These are phyloP conservation scores for Vitis riparia DNA, from an alignment of 164 flowering plant species.

Conservation along the genomic window DNA sequence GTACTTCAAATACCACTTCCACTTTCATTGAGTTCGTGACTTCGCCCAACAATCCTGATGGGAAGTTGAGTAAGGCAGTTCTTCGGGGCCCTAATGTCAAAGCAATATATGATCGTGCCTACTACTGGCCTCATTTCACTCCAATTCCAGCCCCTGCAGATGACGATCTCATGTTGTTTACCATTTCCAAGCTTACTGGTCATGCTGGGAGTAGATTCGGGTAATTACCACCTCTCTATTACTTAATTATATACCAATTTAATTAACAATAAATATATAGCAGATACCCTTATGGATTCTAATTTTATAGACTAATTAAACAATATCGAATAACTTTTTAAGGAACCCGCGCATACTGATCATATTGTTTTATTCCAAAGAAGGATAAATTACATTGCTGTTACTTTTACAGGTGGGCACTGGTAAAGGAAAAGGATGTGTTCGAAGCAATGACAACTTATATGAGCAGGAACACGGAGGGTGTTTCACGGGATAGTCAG, in stretches of 20 bases:
- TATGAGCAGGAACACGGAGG: slow-evolving; percentile 28
- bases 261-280: too few species aligned
- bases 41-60: slow-evolving; percentile 85
- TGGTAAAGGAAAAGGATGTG: slow-evolving; percentile 59
- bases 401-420: slow-evolving; percentile 59
- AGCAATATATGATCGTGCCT: slow-evolving; percentile 59
- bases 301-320: neutral
- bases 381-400: neutral
- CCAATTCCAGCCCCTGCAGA: slow-evolving; percentile 61
- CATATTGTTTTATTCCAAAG: too few species aligned
- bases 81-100: slow-evolving; percentile 38
- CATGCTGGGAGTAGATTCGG: slow-evolving; percentile 83
- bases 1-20: slow-evolving; percentile 7
- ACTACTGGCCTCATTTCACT: slow-evolving; percentile 80
- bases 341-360: too few species aligned
- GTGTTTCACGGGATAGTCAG: slow-evolving; percentile 61
- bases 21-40: slow-evolving; percentile 69
- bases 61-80: slow-evolving; percentile 36
- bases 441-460: slow-evolving; percentile 37
- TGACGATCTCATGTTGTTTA: slow-evolving; percentile 66
- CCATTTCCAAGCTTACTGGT: slow-evolving; percentile 77
- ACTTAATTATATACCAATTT: too few species aligned
- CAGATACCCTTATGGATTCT: too few species aligned
- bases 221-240: slow-evolving; percentile 25
- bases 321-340: neutral